A percentile compares a stretch with the other conserved stretches of the same genome.
Conservation (phyloP, 1,284 basidiomycete genomes). For the Tranzscheliella williamsii region DNA sequence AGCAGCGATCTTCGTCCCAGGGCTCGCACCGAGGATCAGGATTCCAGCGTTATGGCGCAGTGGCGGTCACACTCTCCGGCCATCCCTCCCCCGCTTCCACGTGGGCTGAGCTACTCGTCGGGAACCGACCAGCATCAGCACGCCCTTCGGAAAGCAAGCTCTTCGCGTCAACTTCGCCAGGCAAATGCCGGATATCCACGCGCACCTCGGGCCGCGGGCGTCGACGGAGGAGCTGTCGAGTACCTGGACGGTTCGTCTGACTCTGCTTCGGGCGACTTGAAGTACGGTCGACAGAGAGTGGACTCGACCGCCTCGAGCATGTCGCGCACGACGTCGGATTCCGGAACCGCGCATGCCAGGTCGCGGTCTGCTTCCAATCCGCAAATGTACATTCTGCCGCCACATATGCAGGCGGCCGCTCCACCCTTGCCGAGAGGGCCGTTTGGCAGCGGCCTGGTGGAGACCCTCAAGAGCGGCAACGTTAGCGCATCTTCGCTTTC, state of each 20-base stretch:
- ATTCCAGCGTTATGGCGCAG: slow-evolving; percentile 45
- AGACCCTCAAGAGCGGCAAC: slow-evolving; percentile 6
- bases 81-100: slow-evolving; percentile 37
- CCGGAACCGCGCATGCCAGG: slow-evolving; percentile 19
- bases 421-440: slow-evolving; percentile 40
- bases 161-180: slow-evolving; percentile 43
- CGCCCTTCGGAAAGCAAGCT: slow-evolving; percentile 46
- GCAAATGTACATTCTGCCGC: slow-evolving; percentile 24
- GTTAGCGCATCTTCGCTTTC: background rate
- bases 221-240: slow-evolving; percentile 36
- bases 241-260: slow-evolving; percentile 35
- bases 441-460: background rate
- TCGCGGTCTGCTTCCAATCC: slow-evolving; percentile 47
- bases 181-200: slow-evolving; percentile 6
- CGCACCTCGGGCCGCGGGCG: slow-evolving; percentile 2
- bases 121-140: slow-evolving; percentile 40
- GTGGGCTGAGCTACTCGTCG: slow-evolving; percentile 27
- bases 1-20: slow-evolving; percentile 30
- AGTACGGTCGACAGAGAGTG: slow-evolving; percentile 10
- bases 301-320: slow-evolving; percentile 27
- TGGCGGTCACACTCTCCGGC: slow-evolving; percentile 52
- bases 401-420: slow-evolving; percentile 19
- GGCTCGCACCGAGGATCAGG: slow-evolving; percentile 52
- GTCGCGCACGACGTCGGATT: slow-evolving; percentile 32
- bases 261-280: slow-evolving; percentile 15